Percentiles rank a stretch among this genome's conserved stretches.
These are phyloP conservation scores for Salix udensis DNA, from an alignment of 345 rosid genomes.

Conservation along the genomic window DNA sequence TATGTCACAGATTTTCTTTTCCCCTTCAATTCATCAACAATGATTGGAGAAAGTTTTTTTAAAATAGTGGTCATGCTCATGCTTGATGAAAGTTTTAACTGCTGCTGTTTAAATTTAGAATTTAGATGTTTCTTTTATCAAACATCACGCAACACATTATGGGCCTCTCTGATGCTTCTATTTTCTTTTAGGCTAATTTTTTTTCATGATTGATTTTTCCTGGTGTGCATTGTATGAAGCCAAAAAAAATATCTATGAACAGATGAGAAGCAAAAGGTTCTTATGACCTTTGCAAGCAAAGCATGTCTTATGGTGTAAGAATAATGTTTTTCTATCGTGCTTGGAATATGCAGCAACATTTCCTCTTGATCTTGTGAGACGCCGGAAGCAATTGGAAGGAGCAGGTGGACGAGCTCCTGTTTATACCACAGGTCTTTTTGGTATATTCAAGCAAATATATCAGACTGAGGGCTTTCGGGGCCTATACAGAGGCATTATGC, in stretches of 20 bases:
- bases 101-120: neutral
- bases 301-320: neutral
- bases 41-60: neutral
- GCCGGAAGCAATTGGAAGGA: slow-evolving; percentile 96
- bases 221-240: neutral
- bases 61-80: neutral
- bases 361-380: slow-evolving; percentile 92
- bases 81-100: neutral
- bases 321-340: neutral
- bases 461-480: slow-evolving; percentile 76
- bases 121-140: neutral
- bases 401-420: slow-evolving; percentile 85
- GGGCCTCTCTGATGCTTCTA: neutral
- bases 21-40: neutral
- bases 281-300: neutral
- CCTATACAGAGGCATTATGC: slow-evolving; percentile 88
- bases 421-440: slow-evolving; percentile 65
- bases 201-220: neutral
- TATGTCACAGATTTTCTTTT: neutral
- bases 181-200: neutral
- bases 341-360: slow-evolving; percentile 60
- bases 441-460: slow-evolving; percentile 71
- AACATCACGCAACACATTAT: neutral
- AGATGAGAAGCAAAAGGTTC: neutral
- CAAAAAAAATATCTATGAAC: neutral